Conservation (phyloP, 2,329 filamentous ascomycete species). For the Davidsoniella virescens region DNA sequence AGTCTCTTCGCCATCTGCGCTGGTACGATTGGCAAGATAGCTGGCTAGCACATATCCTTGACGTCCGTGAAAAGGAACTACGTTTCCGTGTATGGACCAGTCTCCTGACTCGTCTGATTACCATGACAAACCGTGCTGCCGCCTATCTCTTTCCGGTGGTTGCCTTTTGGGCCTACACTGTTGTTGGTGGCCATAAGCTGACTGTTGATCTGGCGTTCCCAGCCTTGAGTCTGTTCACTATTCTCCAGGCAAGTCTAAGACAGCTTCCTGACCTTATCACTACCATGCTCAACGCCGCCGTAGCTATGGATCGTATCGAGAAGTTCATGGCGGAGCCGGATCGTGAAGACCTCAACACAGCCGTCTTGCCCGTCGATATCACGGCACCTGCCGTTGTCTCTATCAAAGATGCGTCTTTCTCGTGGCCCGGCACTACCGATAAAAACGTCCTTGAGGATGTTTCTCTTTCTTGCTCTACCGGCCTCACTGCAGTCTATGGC, state of each 20-base stretch:
- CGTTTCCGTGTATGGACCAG: constrained; percentile 46
- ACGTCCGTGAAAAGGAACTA: constrained; percentile 51
- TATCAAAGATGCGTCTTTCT: constrained; percentile 52
- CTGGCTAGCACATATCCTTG: constrained; percentile 56
- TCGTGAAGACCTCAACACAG: constrained; percentile 36
- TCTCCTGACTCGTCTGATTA: constrained; percentile 45
- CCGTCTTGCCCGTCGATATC: constrained; percentile 19
- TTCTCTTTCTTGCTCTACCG: constrained; percentile 29
- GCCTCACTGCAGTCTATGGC: constrained; percentile 40
- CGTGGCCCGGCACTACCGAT: constrained; percentile 53
- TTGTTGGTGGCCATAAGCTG: constrained; percentile 49
- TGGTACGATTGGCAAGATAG: constrained; percentile 72
- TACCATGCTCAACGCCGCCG: constrained; percentile 62
- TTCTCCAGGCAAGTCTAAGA: constrained; percentile 57
- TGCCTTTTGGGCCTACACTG: constrained; percentile 68
- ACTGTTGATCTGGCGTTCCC: constrained; percentile 76
- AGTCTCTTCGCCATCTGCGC: constrained; percentile 63
- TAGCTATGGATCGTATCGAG: constrained; percentile 68
- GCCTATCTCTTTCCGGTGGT: constrained; percentile 64
- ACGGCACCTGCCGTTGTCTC: constrained; percentile 24
- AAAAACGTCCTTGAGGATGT: constrained; percentile 34
- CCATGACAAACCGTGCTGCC: constrained; percentile 52
- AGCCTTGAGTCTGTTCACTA: constrained; percentile 61
- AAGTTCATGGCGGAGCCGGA: constrained; percentile 77
- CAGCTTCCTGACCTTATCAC: constrained; percentile 64